Base-by-base conservation (phyloP, 2,329 filamentous ascomycete genomes). In the Beauveria asiatica region DNA sequence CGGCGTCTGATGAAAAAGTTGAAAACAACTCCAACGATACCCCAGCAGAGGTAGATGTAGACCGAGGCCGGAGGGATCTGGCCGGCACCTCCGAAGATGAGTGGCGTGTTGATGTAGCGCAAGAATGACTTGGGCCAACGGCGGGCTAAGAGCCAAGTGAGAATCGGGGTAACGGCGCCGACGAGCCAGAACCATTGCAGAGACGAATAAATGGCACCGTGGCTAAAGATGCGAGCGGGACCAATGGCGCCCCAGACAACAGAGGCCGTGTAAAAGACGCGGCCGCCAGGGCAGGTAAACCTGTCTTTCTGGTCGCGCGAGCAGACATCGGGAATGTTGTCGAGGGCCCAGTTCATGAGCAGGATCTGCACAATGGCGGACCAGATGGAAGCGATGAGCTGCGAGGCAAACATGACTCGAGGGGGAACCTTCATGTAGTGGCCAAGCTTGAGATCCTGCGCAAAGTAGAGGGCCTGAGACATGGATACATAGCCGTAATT, bases 231-330 rank as follows among this genome's bases (percentile, higher is more conserved):
- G 51, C 87, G 83, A 2, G 77, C 74, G 0, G 88, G 88, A 1
- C 88, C 88, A 62, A 91, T 89, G 59, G 85, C 80, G 61, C 88
- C 88, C 87, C 87, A 89, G 66, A 89, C 83, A 53, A 89, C 78
- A 4, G 86, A 89, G 1, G 84, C 83, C 1, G 84, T 89, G 75
- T 87, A 90, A 72, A 82, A 82, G 59, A 82, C 80, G 61, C 76
- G 78, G 54, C 78, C 79, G 56, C 76, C 76, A 8, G 81, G 78
- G 67, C 81, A 84, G 3, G 76, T 83, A 70, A 85, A 86, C 65
- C 80, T 78, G 66, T 82, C 75, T 49, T 81, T 75, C 60, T 86
- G 76, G 10, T 76, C 69, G 11, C 74, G 70, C 23, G 71, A 70
- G 73, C 88, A 91, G 16, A 91, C 77, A 44, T 82, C 76, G 2